Percentiles rank a stretch among this genome's conserved stretches.
phyloP scores from a whole-genome alignment of 192 early-diverging fungal genomes.

The Rhizoclosmatium sp. region DNA sequence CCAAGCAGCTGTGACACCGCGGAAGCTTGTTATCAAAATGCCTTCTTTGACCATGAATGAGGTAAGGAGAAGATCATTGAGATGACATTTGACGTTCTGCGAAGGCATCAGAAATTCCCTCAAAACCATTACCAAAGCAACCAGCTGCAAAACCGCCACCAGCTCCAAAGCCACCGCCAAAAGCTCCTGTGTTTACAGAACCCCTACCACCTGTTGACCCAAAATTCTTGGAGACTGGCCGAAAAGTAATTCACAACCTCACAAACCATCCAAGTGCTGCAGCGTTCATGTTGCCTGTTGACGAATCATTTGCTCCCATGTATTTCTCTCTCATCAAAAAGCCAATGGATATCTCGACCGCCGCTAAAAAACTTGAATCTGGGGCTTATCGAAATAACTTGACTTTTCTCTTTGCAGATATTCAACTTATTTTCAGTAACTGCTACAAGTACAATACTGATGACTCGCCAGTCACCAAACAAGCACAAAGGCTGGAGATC shows the following conservation, averaged over 20 bases:
- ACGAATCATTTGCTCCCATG: conserved; percentile 39
- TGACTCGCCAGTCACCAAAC: conserved; percentile 43
- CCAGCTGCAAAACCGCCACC: conserved; percentile 3
- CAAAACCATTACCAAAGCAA: conserved; percentile 6
- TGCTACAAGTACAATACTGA: conserved; percentile 79
- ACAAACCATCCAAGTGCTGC: conserved; percentile 42
- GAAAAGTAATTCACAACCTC: conserved; percentile 34
- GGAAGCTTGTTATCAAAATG: conserved; percentile 63
- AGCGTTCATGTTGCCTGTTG: conserved; percentile 50
- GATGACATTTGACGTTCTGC: neutral
- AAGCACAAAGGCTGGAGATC: conserved; percentile 39
- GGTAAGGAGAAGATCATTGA: neutral
- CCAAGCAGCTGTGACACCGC: neutral
- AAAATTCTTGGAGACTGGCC: conserved; percentile 43
- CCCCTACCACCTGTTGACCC: conserved; percentile 43
- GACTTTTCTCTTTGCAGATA: conserved; percentile 62
- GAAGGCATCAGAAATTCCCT: neutral
- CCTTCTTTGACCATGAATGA: conserved; percentile 28
- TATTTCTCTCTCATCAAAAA: conserved; percentile 60
- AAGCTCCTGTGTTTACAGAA: conserved; percentile 14
- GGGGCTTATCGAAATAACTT: conserved; percentile 59
- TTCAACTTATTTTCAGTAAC: conserved; percentile 72
- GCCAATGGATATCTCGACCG: conserved; percentile 81
- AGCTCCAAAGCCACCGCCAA: conserved; percentile 40
- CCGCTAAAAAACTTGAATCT: conserved; percentile 59